Evolutionary conservation across 1,284 basidiomycete genomes (phyloP).

Genomic region (Leccinum huronense): DNA sequence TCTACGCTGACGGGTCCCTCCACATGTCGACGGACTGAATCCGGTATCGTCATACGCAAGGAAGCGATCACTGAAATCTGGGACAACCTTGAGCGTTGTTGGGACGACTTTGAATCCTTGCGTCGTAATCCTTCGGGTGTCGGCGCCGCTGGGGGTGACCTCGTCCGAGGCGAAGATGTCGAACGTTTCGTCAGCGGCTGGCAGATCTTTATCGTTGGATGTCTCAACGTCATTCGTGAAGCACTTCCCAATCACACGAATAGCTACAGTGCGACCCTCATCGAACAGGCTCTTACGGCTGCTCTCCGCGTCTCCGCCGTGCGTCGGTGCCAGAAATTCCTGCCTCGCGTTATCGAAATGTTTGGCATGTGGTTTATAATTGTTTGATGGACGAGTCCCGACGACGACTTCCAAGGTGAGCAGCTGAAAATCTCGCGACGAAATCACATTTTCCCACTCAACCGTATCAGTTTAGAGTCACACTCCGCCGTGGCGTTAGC

Average conservation of each 20-base stretch:
- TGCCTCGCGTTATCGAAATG: constrained; percentile 60
- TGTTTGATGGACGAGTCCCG: too few species aligned
- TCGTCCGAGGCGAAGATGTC: constrained; percentile 54
- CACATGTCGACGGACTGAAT: constrained; percentile 55
- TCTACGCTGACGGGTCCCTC: constrained; percentile 69
- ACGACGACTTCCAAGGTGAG: too few species aligned
- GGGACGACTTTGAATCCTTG: constrained; percentile 76
- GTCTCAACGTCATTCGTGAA: constrained; percentile 45
- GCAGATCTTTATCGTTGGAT: constrained; percentile 53
- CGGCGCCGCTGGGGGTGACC: constrained; percentile 38
- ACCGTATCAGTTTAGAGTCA: too few species aligned
- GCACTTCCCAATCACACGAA: constrained; percentile 19
- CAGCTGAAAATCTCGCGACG: too few species aligned
- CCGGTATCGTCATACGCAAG: constrained; percentile 53
- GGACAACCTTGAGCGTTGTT: constrained; percentile 75
- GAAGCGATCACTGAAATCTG: constrained; percentile 68
- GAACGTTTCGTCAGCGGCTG: constrained; percentile 57
- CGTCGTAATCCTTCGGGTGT: constrained; percentile 39
- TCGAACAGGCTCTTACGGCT: constrained; percentile 37
- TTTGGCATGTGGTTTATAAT: constrained; percentile 30
- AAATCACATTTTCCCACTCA: too few species aligned
- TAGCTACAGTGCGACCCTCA: constrained; percentile 3
- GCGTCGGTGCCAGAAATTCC: constrained; percentile 48
- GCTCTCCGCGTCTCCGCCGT: constrained; percentile 46
- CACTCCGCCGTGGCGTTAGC: too few species aligned